Percentiles rank a stretch among this genome's conserved stretches.
Evolutionary conservation across 2,329 filamentous ascomycete genomes (phyloP).

Genomic region (Tolypocladium ovalisporum): DNA sequence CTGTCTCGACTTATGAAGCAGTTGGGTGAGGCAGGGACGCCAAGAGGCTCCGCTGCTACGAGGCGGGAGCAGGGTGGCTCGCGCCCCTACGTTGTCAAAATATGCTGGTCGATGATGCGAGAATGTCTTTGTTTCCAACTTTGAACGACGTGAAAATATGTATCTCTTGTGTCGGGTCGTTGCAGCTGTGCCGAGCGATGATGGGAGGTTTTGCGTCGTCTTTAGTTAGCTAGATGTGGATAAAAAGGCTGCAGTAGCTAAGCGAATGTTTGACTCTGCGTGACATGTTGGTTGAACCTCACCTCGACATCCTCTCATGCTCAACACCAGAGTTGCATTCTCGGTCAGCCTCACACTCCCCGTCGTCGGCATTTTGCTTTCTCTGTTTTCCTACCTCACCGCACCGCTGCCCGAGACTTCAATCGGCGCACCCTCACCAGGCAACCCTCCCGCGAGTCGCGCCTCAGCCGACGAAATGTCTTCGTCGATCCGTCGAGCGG

Average conservation of each 20-base stretch:
- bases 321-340: background rate
- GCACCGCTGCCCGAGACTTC: background rate
- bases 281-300: background rate
- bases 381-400: background rate
- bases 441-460: background rate
- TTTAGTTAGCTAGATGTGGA: background rate
- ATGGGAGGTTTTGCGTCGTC: background rate
- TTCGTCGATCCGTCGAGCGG: conserved; percentile 17
- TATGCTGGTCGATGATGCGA: background rate
- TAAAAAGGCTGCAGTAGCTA: too few relatives aligned
- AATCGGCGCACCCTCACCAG: background rate
- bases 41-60: background rate
- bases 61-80: background rate
- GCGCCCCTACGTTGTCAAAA: background rate
- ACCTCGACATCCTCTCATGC: background rate
- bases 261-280: background rate
- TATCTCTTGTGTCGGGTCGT: too few relatives aligned
- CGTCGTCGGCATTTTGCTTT: background rate
- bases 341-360: background rate
- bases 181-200: too few relatives aligned
- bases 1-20: too few relatives aligned
- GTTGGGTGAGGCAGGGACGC: background rate
- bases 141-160: too few relatives aligned
- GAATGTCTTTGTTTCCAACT: background rate
- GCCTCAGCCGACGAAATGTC: conserved; percentile 6